These are phyloP conservation scores for Aspergillus kassunensis DNA, from an alignment of 495 filamentous ascomycete genomes.

Conservation along the genomic window DNA sequence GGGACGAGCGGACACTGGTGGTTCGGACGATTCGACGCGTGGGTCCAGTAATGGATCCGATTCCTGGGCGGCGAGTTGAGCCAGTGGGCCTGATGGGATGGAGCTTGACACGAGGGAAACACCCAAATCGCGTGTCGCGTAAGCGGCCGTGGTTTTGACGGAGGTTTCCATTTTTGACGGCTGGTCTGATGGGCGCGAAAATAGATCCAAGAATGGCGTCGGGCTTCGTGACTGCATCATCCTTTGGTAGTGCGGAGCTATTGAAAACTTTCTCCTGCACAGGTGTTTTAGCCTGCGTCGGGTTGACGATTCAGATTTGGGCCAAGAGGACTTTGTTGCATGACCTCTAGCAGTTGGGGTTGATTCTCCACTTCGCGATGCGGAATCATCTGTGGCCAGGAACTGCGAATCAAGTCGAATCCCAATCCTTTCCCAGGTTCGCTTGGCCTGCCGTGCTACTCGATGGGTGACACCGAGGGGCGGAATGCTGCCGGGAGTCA, in stretches of 20 bases:
- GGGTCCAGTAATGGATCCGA: constrained; percentile 20
- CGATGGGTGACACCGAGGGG: constrained; percentile 86
- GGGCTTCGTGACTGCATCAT: constrained; percentile 70
- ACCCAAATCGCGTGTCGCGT: constrained; percentile 75
- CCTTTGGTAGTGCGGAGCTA: constrained; percentile 63
- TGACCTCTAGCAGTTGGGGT: constrained; percentile 49
- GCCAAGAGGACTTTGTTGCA: constrained; percentile 57
- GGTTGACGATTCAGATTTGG: constrained; percentile 76
- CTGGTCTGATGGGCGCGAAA: constrained; percentile 39
- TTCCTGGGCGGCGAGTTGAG: constrained; percentile 53
- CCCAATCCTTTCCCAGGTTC: constrained; percentile 62
- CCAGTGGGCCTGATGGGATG: constrained; percentile 66
- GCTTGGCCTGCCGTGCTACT: constrained; percentile 79
- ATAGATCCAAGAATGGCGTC: constrained; percentile 62
- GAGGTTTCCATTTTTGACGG: constrained; percentile 22
- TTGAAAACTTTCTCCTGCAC: constrained; percentile 70
- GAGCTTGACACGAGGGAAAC: constrained; percentile 79
- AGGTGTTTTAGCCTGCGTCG: constrained; percentile 76
- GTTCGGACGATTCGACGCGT: constrained; percentile 35
- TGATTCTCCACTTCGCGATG: constrained; percentile 55
- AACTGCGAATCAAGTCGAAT: constrained; percentile 21
- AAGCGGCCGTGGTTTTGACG: constrained; percentile 34
- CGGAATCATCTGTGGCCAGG: constrained; percentile 27
- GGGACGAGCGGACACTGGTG: constrained; percentile 18
- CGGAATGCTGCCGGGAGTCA: constrained; percentile 79